Evolutionary conservation across 177 flowering plant species (phyloP), one percentile per base, ranked within the genome.

Genomic region (Vitis hybrid): DNA sequence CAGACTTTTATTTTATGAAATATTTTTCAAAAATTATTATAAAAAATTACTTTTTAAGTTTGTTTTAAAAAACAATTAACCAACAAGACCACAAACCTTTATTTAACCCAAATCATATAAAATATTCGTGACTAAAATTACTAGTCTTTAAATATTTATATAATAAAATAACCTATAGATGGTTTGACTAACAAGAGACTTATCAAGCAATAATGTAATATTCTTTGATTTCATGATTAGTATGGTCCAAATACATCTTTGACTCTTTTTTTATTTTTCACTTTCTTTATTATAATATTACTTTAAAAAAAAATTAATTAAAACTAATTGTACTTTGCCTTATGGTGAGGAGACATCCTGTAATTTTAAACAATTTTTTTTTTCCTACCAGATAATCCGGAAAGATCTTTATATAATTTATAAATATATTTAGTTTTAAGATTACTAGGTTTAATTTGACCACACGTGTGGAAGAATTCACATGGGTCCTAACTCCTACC

Each of bases 401-500:
- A 56, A 70, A 61, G 21, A 26, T 26, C 19, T 51, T 39, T 49
- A 39, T 39, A 39, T 39, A 39, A 6, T 39, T 39, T 60, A 6
- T 19, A 9, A 26, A 26, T 26, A 26, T 26, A 26, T 26, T 26
- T 26, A 26, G 30, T 32, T 45, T 14, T 21, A 19, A 58, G 67
- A 64, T 61, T 63, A 62, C 68, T 60, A 68, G 68, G 78, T 70
- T 26, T 4, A 26, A 26, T 60, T 77, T 74, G 87, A 80, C 79
- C 80, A 74, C 82, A 84, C 83, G 87, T 65, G 72, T 66, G 85
- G 70, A 30, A 19, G 72, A 72, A 67, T 23, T 58, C 30, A 26
- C 50, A 49, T 11, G 67, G 70, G 74, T 17, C 51, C 67, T 32
- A 26, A 2, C 30, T 26, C 30, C 67, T 32, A 26, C 30, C 30